These are phyloP conservation scores for Neoarthrinium moseri DNA, from an alignment of 2,329 filamentous ascomycete species.

Conservation along the genomic window DNA sequence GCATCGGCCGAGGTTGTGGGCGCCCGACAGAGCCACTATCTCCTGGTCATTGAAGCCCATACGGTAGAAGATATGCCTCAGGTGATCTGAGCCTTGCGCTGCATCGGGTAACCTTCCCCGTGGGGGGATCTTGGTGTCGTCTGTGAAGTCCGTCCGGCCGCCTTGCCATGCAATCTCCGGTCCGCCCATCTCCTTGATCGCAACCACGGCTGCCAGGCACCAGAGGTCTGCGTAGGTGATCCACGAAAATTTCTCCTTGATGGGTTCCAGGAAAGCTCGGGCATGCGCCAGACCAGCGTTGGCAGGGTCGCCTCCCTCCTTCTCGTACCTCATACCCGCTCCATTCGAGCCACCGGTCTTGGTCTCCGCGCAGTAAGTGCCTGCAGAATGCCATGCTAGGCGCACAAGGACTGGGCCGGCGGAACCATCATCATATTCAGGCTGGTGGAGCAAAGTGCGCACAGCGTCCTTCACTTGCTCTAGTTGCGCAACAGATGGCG, in stretches of 20 bases:
- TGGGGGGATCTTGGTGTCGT: conserved; percentile 58
- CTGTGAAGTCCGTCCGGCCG: conserved; percentile 61
- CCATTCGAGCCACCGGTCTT: conserved; percentile 65
- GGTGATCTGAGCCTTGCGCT: conserved; percentile 72
- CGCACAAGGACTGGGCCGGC: conserved; percentile 63
- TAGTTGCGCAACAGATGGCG: conserved; percentile 23
- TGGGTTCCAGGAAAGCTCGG: conserved; percentile 61
- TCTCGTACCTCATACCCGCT: conserved; percentile 65
- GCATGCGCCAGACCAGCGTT: conserved; percentile 65
- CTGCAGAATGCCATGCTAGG: conserved; percentile 64
- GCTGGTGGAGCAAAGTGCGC: conserved; percentile 52
- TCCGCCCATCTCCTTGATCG: conserved; percentile 59
- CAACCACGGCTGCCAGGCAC: conserved; percentile 60
- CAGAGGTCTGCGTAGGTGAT: conserved; percentile 66
- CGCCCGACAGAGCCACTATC: conserved; percentile 85
- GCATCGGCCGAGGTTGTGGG: conserved; percentile 79
- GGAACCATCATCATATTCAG: conserved; percentile 64
- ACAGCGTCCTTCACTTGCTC: conserved; percentile 51
- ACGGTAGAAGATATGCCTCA: conserved; percentile 85
- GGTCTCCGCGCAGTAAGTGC: conserved; percentile 58
- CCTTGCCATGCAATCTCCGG: conserved; percentile 55
- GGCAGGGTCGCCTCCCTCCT: conserved; percentile 62
- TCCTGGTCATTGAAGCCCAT: conserved; percentile 98
- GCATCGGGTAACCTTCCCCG: conserved; percentile 71
- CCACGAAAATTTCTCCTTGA: conserved; percentile 59